A percentile compares a stretch with the other conserved stretches of the same genome.
These are phyloP conservation scores for Porphyrellus cyaneotinctus DNA, from an alignment of 768 basidiomycete species.

Conservation along the genomic window DNA sequence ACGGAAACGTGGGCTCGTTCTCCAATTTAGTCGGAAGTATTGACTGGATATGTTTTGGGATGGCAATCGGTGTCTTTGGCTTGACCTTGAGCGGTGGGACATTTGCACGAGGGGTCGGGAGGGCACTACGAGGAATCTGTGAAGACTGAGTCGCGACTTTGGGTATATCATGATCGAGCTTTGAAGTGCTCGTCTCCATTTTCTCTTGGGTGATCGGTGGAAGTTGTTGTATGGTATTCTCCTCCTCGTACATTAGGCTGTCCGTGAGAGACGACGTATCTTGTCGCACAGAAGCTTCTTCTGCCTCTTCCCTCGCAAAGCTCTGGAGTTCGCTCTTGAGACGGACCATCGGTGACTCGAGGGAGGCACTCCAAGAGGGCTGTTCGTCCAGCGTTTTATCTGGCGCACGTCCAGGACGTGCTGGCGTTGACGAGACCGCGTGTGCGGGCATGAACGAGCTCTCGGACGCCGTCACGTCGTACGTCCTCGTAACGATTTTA, in stretches of 20 bases:
- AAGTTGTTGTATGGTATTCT: conserved; percentile 25
- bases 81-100: conserved; percentile 55
- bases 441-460: conserved; percentile 72
- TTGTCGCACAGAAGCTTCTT: conserved; percentile 30
- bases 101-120: conserved; percentile 37
- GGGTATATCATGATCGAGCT: conserved; percentile 48
- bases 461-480: conserved; percentile 51
- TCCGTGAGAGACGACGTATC: conserved; percentile 21
- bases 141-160: conserved; percentile 46
- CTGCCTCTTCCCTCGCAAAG: conserved; percentile 39
- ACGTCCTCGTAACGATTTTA: conserved; percentile 11
- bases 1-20: conserved; percentile 48
- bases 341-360: conserved; percentile 71
- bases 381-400: conserved; percentile 44
- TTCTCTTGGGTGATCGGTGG: conserved; percentile 41
- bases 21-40: conserved; percentile 68
- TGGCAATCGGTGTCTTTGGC: conserved; percentile 51
- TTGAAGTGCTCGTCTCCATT: conserved; percentile 38
- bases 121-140: conserved; percentile 19
- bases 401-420: conserved; percentile 33
- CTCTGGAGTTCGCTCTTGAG: conserved; percentile 60
- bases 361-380: conserved; percentile 66
- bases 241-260: conserved; percentile 31
- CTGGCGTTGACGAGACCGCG: conserved; percentile 78
- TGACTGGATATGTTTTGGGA: conserved; percentile 52